phyloP scores from a whole-genome alignment of 345 rosid genomes.

The Brassica juncea region DNA sequence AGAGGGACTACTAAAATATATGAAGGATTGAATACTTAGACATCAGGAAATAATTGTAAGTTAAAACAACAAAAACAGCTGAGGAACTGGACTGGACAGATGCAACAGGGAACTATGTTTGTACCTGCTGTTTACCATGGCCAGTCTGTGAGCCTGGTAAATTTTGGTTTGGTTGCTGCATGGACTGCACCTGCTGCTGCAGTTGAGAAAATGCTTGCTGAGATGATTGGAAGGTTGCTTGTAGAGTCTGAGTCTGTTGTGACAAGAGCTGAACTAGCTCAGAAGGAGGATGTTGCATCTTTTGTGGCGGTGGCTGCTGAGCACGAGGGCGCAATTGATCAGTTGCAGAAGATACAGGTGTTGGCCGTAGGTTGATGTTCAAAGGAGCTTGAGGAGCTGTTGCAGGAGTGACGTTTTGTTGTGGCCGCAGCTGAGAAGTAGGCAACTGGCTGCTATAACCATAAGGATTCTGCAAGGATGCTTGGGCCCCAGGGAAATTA shows the following conservation, averaged over 20 bases:
- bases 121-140: slow-evolving; percentile 77
- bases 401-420: slow-evolving; percentile 50
- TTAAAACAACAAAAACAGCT: not conserved
- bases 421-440: slow-evolving; percentile 57
- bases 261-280: slow-evolving; percentile 89
- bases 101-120: slow-evolving; percentile 18
- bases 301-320: slow-evolving; percentile 65
- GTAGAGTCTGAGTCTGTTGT: slow-evolving; percentile 84
- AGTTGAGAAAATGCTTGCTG: slow-evolving; percentile 94
- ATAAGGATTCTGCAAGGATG: slow-evolving; percentile 51
- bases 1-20: not conserved
- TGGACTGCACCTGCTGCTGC: slow-evolving; percentile 75
- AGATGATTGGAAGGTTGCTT: slow-evolving; percentile 90
- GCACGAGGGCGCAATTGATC: slow-evolving; percentile 55
- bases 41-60: slow-evolving; percentile 3
- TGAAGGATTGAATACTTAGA: not conserved
- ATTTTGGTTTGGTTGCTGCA: slow-evolving; percentile 78
- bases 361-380: slow-evolving; percentile 53
- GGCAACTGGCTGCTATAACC: slow-evolving; percentile 55
- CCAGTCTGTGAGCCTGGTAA: slow-evolving; percentile 54
- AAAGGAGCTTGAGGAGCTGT: slow-evolving; percentile 50
- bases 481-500: slow-evolving; percentile 44
- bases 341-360: slow-evolving; percentile 45
- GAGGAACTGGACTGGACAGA: not conserved
- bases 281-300: slow-evolving; percentile 87